Conservation (phyloP, 2,329 filamentous ascomycete genomes). For the Eurotiales sp. region DNA sequence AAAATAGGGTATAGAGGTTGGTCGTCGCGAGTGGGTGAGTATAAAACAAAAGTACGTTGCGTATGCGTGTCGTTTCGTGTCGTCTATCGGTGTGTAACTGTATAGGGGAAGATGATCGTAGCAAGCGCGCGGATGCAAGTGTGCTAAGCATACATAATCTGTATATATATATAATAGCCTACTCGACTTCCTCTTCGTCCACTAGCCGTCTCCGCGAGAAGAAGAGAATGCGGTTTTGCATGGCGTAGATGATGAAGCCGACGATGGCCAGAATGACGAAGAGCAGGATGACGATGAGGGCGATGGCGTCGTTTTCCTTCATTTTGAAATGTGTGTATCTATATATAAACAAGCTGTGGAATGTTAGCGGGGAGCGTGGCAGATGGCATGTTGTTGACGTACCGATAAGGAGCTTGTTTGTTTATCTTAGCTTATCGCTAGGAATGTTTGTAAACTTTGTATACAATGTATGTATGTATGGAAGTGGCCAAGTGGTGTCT, state of each 20-base stretch:
- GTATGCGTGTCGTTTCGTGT: not conserved
- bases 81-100: not conserved
- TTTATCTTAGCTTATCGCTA: conserved; percentile 16
- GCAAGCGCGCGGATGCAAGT: not conserved
- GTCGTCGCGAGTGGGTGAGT: too few relatives aligned
- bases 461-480: too few relatives aligned
- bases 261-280: conserved; percentile 45
- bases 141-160: not conserved
- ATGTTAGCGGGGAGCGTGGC: too few relatives aligned
- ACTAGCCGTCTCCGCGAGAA: conserved; percentile 26
- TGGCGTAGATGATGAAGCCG: conserved; percentile 35
- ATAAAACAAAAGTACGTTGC: too few relatives aligned
- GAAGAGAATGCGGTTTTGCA: conserved; percentile 27
- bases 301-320: conserved; percentile 46
- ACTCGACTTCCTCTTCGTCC: conserved; percentile 25
- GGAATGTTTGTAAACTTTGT: not conserved
- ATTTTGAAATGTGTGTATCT: not conserved
- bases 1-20: too few relatives aligned
- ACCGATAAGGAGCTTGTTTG: not conserved
- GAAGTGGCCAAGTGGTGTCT: too few relatives aligned
- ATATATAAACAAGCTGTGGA: not conserved
- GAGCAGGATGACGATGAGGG: conserved; percentile 48
- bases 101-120: too few relatives aligned
- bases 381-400: too few relatives aligned
- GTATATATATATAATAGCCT: not conserved